phyloP scores from a whole-genome alignment of 768 basidiomycete genomes.

The Amanita muscaria region DNA sequence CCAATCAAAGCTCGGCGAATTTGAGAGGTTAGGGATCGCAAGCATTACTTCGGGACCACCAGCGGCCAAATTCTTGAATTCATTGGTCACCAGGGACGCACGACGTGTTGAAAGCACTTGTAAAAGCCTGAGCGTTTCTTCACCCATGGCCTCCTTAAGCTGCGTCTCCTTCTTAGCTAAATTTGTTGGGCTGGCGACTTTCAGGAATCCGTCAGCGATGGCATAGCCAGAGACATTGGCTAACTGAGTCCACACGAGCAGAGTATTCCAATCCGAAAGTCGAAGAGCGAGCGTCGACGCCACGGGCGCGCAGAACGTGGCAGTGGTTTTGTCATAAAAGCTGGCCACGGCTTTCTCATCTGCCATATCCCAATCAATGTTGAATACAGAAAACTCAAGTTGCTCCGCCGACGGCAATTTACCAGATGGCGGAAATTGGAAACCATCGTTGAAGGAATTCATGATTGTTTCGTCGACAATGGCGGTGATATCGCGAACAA shows the following conservation, averaged over 20 bases:
- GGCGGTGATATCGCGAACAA: slow-evolving; percentile 5
- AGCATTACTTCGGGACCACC: slow-evolving; percentile 11
- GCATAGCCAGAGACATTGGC: slow-evolving; percentile 3
- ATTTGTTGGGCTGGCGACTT: background rate
- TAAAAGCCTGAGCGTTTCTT: slow-evolving; percentile 7
- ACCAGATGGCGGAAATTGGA: slow-evolving; percentile 5
- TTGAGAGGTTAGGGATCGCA: slow-evolving; percentile 11
- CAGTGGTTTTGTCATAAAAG: slow-evolving; percentile 4
- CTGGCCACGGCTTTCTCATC: slow-evolving; percentile 1
- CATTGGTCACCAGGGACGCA: slow-evolving; percentile 7
- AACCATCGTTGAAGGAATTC: background rate
- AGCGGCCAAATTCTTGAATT: slow-evolving; percentile 13
- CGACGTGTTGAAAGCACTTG: background rate
- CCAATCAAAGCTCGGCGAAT: slow-evolving; percentile 12
- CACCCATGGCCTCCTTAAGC: slow-evolving; percentile 3
- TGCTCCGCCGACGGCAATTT: background rate
- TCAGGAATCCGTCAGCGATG: slow-evolving; percentile 5
- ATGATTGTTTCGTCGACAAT: slow-evolving; percentile 8
- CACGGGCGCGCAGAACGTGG: background rate
- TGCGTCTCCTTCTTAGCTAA: background rate
- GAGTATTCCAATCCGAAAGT: background rate
- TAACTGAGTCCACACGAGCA: slow-evolving; percentile 1
- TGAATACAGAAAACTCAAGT: too few species aligned
- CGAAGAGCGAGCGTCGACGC: slow-evolving; percentile 6
- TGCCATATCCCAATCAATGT: background rate